phyloP scores from a whole-genome alignment of 768 basidiomycete species.

The Russula emetica region DNA sequence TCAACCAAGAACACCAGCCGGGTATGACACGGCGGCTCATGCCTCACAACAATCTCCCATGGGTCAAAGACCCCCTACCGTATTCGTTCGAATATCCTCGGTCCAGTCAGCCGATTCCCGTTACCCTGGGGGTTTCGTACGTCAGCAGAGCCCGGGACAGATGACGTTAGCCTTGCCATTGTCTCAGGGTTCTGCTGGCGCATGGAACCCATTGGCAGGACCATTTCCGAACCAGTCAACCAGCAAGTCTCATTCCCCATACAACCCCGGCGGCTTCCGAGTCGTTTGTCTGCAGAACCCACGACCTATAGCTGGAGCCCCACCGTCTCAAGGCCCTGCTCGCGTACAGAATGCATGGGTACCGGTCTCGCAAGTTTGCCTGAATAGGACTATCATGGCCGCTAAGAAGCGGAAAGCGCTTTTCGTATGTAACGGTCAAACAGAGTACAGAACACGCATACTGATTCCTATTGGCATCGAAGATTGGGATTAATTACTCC shows the following conservation, averaged over 20 bases:
- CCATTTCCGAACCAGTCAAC: neutral
- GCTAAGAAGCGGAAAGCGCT: neutral
- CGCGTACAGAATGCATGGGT: neutral
- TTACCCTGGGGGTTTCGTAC: no score
- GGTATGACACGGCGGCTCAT: no score
- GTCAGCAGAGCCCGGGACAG: neutral
- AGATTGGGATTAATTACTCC: conserved; percentile 10
- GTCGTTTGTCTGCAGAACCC: neutral
- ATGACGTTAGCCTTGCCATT: no score
- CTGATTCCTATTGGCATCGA: neutral
- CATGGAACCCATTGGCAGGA: neutral
- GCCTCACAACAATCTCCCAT: no score
- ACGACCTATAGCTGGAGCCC: no score
- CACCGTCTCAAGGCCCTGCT: neutral
- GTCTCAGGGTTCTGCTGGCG: neutral
- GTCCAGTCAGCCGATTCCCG: no score
- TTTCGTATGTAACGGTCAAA: neutral
- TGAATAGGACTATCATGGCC: neutral
- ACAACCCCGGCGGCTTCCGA: neutral
- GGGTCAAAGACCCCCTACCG: no score
- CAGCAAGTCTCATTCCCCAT: no score
- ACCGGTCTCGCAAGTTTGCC: neutral
- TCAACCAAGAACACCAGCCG: no score
- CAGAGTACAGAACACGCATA: no score
- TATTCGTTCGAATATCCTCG: no score